Base-by-base conservation (phyloP, 352 stramenopile species). In the Pilasporangium apinafurcum region DNA sequence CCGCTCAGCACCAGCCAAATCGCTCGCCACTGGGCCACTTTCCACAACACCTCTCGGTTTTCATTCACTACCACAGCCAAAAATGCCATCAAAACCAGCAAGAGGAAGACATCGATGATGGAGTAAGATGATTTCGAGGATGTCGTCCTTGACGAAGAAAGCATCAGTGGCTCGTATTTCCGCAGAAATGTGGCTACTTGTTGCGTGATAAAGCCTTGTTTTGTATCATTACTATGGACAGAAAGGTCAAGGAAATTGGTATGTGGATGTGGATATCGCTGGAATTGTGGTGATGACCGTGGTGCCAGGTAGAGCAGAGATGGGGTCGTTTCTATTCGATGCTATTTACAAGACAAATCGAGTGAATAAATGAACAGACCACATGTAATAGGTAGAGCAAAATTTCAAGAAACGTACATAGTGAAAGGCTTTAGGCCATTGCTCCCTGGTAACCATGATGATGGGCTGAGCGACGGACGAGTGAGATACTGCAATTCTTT, bases 231-330 rank as follows among this genome's bases (percentile, higher is more conserved):
- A 18, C 16, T 3, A 12, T 14, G 16, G 6, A 21, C 18, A 27
- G 57, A 57, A 27, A 86, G 58, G 26, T 81, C 59, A n/a, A 86
- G 46, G 16, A 74, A 79, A 39, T 86, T 86, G 40, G 60, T 77
- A 27, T 76, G 59, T 4, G 57, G 42, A 34, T 79, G 65, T 13
- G 69, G 59, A 36, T 63, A 82, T 13, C 73, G 73, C 57, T 86
- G 73, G 59, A 86, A 83, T 12, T 3, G 48, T 51, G 2, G 62
- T 61, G 1, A n/a, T n/a, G 62, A 42, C 12, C 73, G 62, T 34
- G 65, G 62, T 18, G 69, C 59, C 2, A 86, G 44, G 65, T 68
- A 86, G 46, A 83, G 45, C 21, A 86, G 50, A 43, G 69, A 77
- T 20, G 73, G 69, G 14, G 52, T 65, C 32, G 56, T 44, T 12